A percentile compares a stretch with the other conserved stretches of the same genome.
These are phyloP conservation scores for Blastobotrys niveus DNA, from an alignment of 1,139 yeast species.

Conservation along the genomic window DNA sequence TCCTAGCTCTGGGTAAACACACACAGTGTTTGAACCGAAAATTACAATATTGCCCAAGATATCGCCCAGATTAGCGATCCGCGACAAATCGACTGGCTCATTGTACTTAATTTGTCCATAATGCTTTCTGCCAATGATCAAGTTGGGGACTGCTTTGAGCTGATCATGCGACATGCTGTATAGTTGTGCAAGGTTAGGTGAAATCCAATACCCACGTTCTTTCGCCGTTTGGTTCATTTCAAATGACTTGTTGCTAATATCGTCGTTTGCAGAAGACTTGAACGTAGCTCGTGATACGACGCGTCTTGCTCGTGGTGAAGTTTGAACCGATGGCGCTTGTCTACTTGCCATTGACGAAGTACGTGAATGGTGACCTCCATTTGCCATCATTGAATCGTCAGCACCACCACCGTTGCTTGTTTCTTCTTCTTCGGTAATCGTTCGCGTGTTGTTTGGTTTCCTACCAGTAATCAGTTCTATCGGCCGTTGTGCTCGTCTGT, in stretches of 20 bases:
- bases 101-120: slow-evolving; percentile 71
- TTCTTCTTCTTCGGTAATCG: background rate
- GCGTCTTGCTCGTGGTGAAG: slow-evolving; percentile 7
- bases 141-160: slow-evolving; percentile 55
- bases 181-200: slow-evolving; percentile 60
- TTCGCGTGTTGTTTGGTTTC: no score
- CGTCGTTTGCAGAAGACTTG: slow-evolving; percentile 3
- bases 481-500: slow-evolving; percentile 43
- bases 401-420: background rate
- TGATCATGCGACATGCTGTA: slow-evolving; percentile 44
- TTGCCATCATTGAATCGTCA: background rate
- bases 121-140: slow-evolving; percentile 70
- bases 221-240: slow-evolving; percentile 23
- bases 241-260: background rate
- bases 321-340: slow-evolving; percentile 1
- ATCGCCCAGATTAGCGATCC: slow-evolving; percentile 40
- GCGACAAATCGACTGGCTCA: slow-evolving; percentile 67
- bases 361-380: slow-evolving; percentile 11
- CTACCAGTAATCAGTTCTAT: slow-evolving; percentile 16
- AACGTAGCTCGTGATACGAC: slow-evolving; percentile 10
- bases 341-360: slow-evolving; percentile 1
- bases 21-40: slow-evolving; percentile 52
- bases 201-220: slow-evolving; percentile 65
- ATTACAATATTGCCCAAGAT: slow-evolving; percentile 54
- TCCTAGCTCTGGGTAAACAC: slow-evolving; percentile 54